phyloP scores from a whole-genome alignment of 2,329 filamentous ascomycete species.

The Akanthomyces uredinophilus region DNA sequence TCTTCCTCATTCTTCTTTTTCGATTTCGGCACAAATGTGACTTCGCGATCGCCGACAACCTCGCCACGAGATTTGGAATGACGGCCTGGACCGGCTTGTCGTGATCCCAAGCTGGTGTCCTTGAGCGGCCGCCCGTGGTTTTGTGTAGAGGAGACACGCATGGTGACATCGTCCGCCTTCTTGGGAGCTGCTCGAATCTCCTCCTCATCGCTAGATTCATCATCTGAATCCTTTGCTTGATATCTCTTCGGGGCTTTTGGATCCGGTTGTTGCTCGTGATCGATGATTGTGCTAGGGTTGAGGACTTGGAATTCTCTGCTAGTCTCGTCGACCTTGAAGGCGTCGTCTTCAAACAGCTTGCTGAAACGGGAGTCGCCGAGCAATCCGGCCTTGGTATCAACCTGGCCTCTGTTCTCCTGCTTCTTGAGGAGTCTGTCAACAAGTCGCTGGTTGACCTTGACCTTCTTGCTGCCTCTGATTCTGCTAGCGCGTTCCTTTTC shows the following conservation, averaged over 20 bases:
- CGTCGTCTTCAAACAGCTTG: slow-evolving; percentile 85
- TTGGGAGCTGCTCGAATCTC: slow-evolving; percentile 24
- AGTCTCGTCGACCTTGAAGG: slow-evolving; percentile 86
- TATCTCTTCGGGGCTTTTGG: slow-evolving; percentile 33
- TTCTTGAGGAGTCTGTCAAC: slow-evolving; percentile 69
- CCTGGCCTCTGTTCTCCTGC: slow-evolving; percentile 53
- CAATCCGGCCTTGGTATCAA: slow-evolving; percentile 58
- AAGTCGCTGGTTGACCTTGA: slow-evolving; percentile 87
- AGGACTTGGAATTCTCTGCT: slow-evolving; percentile 81
- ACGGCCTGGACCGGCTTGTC: slow-evolving; percentile 46
- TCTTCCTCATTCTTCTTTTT: slow-evolving; percentile 44
- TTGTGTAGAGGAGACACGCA: slow-evolving; percentile 67
- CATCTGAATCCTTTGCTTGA: slow-evolving; percentile 38
- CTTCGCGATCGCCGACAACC: slow-evolving; percentile 57
- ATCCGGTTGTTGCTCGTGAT: slow-evolving; percentile 25
- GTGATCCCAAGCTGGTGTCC: slow-evolving; percentile 53
- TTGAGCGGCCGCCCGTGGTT: slow-evolving; percentile 51
- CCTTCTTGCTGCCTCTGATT: slow-evolving; percentile 91
- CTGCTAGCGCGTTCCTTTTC: slow-evolving; percentile 94
- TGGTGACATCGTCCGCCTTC: slow-evolving; percentile 40
- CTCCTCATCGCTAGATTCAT: slow-evolving; percentile 36
- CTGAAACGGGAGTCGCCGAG: slow-evolving; percentile 84
- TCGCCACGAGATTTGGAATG: slow-evolving; percentile 42
- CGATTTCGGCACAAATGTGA: slow-evolving; percentile 66
- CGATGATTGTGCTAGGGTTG: slow-evolving; percentile 74